Evolutionary conservation across 495 filamentous ascomycete species (phyloP).

Genomic region (Tuber microsphaerosporum): DNA sequence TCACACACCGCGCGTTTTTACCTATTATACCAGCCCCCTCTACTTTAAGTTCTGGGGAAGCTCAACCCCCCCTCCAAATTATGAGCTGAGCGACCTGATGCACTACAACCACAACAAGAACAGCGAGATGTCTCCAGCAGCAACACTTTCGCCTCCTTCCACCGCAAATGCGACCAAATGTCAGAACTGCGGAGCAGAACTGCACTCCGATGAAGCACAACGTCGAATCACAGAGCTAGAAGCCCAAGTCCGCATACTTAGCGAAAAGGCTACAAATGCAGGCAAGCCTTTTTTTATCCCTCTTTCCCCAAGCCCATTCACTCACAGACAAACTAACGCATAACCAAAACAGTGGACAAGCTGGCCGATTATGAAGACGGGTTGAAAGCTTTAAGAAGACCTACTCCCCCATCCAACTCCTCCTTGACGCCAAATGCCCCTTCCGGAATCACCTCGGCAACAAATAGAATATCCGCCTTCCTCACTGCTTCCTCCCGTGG

Average conservation of each 20-base stretch:
- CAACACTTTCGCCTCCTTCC: conserved; percentile 9
- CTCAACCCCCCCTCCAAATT: background rate
- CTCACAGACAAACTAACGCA: conserved; percentile 4
- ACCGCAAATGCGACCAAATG: conserved; percentile 22
- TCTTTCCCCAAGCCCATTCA: background rate
- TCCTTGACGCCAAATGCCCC: conserved; percentile 41
- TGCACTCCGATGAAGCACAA: conserved; percentile 49
- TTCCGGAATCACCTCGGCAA: conserved; percentile 43
- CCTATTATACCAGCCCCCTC: background rate
- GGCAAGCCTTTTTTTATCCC: conserved; percentile 49
- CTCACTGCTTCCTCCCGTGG: conserved; percentile 47
- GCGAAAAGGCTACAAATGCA: conserved; percentile 66
- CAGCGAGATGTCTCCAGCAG: conserved; percentile 27
- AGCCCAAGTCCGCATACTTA: conserved; percentile 60
- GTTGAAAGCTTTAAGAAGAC: conserved; percentile 54
- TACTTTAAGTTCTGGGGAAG: background rate
- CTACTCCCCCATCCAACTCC: conserved; percentile 20
- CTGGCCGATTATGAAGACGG: conserved; percentile 95
- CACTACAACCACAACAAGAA: conserved; percentile 7
- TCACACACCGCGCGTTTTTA: background rate
- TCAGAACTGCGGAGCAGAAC: conserved; percentile 23
- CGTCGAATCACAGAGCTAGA: conserved; percentile 72
- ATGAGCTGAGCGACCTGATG: background rate
- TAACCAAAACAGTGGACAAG: conserved; percentile 48
- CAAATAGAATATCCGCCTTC: conserved; percentile 57